These are phyloP conservation scores for Fagus sylvatica DNA, from an alignment of 306 rosid genomes.

Conservation along the genomic window DNA sequence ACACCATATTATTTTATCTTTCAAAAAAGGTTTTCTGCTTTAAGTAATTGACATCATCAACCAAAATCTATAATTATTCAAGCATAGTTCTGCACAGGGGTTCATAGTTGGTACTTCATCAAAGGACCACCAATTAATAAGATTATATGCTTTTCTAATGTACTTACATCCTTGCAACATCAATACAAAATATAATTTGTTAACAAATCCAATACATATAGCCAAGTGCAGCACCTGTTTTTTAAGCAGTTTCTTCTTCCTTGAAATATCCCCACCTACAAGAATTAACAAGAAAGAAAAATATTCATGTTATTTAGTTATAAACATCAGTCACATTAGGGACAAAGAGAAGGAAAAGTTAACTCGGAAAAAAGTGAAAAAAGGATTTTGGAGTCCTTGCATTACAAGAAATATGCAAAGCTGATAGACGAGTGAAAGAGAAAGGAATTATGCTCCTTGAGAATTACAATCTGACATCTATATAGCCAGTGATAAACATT, in stretches of 20 bases:
- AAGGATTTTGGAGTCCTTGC: conserved; percentile 4
- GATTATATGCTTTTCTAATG: conserved; percentile 9
- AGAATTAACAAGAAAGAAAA: conserved; percentile 22
- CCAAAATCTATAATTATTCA: not conserved
- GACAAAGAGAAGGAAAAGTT: conserved; percentile 13
- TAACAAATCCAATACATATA: not conserved
- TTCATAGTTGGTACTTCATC: not conserved
- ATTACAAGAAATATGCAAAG: not conserved
- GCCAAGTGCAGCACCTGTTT: conserved; percentile 58
- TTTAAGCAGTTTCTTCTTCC: conserved; percentile 88
- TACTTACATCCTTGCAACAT: not conserved
- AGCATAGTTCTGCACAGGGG: no score
- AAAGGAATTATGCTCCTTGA: not conserved
- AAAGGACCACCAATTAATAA: not conserved
- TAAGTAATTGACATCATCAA: not conserved
- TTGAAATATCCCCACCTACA: conserved; percentile 79
- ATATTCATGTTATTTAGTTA: conserved; percentile 10
- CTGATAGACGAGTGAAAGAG: not conserved
- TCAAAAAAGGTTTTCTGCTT: not conserved
- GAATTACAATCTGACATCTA: conserved; percentile 14
- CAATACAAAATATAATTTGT: not conserved
- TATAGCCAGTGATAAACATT: not conserved
- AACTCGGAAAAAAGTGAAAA: not conserved
- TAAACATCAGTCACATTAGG: conserved; percentile 6
- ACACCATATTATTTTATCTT: not conserved